These are phyloP conservation scores for Lactarius hengduanensis DNA, from an alignment of 768 basidiomycete genomes.

Conservation along the genomic window DNA sequence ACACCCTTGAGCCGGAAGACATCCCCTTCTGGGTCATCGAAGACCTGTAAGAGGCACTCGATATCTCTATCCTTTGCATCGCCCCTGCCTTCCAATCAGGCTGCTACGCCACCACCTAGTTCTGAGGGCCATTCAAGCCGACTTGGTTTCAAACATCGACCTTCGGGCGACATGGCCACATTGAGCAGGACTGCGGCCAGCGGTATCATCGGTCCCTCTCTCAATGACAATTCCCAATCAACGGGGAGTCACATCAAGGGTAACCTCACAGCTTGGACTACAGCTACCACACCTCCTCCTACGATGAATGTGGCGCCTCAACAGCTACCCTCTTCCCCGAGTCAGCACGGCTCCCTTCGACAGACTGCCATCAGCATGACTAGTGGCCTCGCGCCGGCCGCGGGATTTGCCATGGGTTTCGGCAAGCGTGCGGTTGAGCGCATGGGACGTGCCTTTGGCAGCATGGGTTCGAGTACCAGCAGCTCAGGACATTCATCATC, in stretches of 20 bases:
- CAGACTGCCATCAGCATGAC: slow-evolving; percentile 77
- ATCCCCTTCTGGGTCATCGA: slow-evolving; percentile 48
- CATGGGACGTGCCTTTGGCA: slow-evolving; percentile 41
- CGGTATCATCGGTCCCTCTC: slow-evolving; percentile 44
- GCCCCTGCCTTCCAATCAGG: slow-evolving; percentile 32
- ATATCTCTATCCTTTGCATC: slow-evolving; percentile 56
- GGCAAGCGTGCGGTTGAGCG: slow-evolving; percentile 72
- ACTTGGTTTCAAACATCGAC: slow-evolving; percentile 15
- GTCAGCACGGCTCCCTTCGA: slow-evolving; percentile 40
- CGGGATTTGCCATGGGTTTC: slow-evolving; percentile 57
- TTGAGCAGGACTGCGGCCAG: slow-evolving; percentile 43
- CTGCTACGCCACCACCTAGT: slow-evolving; percentile 3
- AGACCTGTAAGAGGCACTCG: slow-evolving; percentile 57
- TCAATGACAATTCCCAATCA: slow-evolving; percentile 35
- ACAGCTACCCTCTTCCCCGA: slow-evolving; percentile 31
- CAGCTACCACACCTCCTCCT: slow-evolving; percentile 28
- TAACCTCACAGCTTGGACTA: slow-evolving; percentile 48
- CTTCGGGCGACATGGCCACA: slow-evolving; percentile 38
- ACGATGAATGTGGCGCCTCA: slow-evolving; percentile 35
- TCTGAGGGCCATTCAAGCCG: slow-evolving; percentile 13
- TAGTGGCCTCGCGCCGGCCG: slow-evolving; percentile 63
- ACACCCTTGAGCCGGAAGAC: slow-evolving; percentile 31
- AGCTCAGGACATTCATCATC: slow-evolving; percentile 36
- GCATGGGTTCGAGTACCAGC: slow-evolving; percentile 12
- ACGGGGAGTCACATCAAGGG: slow-evolving; percentile 47